These are phyloP conservation scores for Hanseniaspora hatyaiensis DNA, from an alignment of 805 yeast genomes.

Conservation along the genomic window DNA sequence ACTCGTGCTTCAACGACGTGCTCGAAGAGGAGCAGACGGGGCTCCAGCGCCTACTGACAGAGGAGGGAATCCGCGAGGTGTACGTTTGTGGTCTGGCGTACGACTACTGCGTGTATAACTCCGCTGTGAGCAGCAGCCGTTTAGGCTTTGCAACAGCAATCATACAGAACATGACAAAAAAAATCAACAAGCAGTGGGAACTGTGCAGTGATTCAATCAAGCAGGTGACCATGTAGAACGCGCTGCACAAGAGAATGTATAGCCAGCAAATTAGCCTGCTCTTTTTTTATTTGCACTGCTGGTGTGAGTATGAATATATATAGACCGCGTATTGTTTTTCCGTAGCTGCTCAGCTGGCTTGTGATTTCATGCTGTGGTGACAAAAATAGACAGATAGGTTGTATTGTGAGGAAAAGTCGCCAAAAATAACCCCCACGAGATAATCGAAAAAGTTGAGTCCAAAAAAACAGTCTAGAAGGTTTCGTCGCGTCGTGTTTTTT, in stretches of 20 bases:
- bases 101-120: conserved; percentile 73
- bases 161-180: conserved; percentile 41
- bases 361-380: no score
- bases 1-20: conserved; percentile 73
- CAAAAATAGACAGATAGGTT: background rate
- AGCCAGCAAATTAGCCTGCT: no score
- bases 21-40: conserved; percentile 68
- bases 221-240: background rate
- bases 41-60: conserved; percentile 38
- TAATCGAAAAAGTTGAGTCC: no score
- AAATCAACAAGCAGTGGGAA: conserved; percentile 41
- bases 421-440: no score
- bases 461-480: background rate
- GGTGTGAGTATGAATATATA: no score
- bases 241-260: background rate
- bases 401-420: background rate
- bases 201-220: background rate
- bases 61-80: conserved; percentile 45
- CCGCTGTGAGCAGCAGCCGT: conserved; percentile 56
- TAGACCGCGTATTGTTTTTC: no score
- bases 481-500: background rate
- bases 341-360: no score
- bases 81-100: conserved; percentile 72
- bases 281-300: no score
- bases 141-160: conserved; percentile 57